phyloP scores from a whole-genome alignment of 768 basidiomycete genomes.

The Leccinum disarticulatum region DNA sequence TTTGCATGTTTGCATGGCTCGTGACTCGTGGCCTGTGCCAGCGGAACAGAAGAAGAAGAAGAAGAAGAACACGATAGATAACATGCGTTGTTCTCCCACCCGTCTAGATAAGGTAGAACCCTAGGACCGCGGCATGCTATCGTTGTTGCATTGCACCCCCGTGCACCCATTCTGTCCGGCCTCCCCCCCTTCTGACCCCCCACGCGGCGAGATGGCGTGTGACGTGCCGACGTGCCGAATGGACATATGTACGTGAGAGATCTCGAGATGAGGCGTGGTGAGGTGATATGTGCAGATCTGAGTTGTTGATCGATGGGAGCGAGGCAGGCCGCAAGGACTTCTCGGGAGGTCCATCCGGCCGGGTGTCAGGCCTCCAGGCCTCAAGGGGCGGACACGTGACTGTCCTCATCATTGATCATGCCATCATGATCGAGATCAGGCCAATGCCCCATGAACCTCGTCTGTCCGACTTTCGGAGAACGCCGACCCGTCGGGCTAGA shows the following conservation, averaged over 20 bases:
- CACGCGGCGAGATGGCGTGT: background rate
- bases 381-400: background rate
- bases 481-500: background rate
- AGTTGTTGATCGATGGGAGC: background rate
- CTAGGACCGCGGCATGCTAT: background rate
- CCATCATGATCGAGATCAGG: background rate
- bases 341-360: background rate
- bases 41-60: background rate
- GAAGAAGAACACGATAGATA: constrained; percentile 6
- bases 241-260: background rate
- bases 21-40: background rate
- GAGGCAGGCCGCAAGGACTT: background rate
- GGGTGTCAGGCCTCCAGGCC: background rate
- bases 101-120: constrained; percentile 1
- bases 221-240: background rate
- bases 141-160: background rate
- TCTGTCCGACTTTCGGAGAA: background rate
- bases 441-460: background rate
- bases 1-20: background rate
- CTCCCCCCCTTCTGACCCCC: background rate
- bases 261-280: background rate
- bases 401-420: background rate
- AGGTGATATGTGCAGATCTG: too few species aligned
- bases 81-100: background rate
- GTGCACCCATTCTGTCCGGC: background rate